These are phyloP conservation scores for Diddensiella transvaalensis DNA, from an alignment of 805 yeast species.

Conservation along the genomic window DNA sequence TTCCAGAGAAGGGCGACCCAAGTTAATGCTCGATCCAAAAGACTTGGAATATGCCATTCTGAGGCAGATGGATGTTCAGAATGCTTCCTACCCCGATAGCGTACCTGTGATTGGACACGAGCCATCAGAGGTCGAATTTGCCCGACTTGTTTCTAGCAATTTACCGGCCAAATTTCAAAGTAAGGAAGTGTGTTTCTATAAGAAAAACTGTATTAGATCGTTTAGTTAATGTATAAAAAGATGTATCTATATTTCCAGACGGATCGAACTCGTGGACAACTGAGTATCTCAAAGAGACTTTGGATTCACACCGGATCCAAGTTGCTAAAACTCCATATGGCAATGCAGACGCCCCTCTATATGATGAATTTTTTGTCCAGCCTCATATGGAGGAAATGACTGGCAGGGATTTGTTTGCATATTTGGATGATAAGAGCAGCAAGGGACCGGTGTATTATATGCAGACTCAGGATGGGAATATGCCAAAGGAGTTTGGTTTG, in stretches of 20 bases:
- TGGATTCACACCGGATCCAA: not conserved
- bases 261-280: not conserved
- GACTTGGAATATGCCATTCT: constrained; percentile 14
- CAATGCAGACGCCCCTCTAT: constrained; percentile 38
- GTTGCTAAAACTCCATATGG: constrained; percentile 37
- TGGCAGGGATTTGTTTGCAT: constrained; percentile 24
- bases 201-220: not conserved
- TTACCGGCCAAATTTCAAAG: constrained; percentile 18
- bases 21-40: too few species aligned
- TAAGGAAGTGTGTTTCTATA: not conserved
- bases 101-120: constrained; percentile 11
- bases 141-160: constrained; percentile 14
- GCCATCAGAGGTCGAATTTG: constrained; percentile 7
- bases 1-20: too few species aligned
- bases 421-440: constrained; percentile 10
- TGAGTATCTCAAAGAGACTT: not conserved
- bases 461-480: constrained; percentile 39
- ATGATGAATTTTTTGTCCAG: constrained; percentile 29
- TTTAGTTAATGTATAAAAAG: not conserved
- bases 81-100: constrained; percentile 17
- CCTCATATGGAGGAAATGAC: constrained; percentile 29
- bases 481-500: constrained; percentile 26
- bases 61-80: constrained; percentile 25
- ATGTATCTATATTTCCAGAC: not conserved
- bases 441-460: constrained; percentile 29